Percentiles rank a stretch among this genome's conserved stretches.
Conservation (phyloP, 768 basidiomycete genomes). For the Leucocoprinus sp. region DNA sequence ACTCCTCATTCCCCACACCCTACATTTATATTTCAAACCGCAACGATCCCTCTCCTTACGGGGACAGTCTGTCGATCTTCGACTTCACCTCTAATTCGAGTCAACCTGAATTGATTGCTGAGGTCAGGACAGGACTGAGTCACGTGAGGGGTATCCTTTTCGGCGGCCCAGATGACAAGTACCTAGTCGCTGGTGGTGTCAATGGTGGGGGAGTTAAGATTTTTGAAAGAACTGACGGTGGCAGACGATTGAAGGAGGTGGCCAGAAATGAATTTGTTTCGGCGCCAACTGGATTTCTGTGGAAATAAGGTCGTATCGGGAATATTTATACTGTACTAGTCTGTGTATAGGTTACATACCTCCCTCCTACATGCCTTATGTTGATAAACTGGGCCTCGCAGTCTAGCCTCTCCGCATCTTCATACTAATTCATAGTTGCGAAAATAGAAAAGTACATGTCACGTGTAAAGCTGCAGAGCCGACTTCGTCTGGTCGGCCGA, state of each 20-base stretch:
- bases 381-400: no score
- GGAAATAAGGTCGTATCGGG: constrained; percentile 21
- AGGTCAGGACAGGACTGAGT: constrained; percentile 60
- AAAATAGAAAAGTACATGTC: no score
- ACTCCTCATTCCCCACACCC: constrained; percentile 39
- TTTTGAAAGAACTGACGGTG: constrained; percentile 57
- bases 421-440: no score
- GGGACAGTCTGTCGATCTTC: constrained; percentile 70
- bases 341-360: not conserved
- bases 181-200: constrained; percentile 57
- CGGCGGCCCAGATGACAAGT: constrained; percentile 52
- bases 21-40: constrained; percentile 73
- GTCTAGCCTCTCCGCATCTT: no score
- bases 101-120: constrained; percentile 41
- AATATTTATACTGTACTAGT: constrained; percentile 4
- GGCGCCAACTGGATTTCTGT: constrained; percentile 51
- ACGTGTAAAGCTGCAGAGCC: no score
- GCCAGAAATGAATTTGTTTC: constrained; percentile 35
- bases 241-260: constrained; percentile 45
- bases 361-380: no score
- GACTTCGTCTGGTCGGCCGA: no score
- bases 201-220: constrained; percentile 62
- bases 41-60: constrained; percentile 58
- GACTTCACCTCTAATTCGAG: constrained; percentile 35
- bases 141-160: constrained; percentile 67